Evolutionary conservation across 2,329 filamentous ascomycete genomes (phyloP).

Genomic region (Claviceps pusilla): DNA sequence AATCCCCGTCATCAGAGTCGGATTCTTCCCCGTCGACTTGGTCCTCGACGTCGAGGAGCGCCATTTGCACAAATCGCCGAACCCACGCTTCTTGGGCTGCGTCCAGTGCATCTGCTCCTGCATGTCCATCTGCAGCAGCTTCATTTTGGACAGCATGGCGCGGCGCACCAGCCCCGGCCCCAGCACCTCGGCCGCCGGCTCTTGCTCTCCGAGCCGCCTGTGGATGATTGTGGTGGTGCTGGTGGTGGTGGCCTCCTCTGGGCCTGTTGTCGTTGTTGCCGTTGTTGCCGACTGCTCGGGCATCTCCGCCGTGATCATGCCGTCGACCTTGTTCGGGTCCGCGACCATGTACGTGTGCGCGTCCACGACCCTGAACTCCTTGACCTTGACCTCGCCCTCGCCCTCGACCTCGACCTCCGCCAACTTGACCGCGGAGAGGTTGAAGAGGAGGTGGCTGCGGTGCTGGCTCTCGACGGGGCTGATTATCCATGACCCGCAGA

Average conservation of each 20-base stretch:
- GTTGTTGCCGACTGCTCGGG: neutral
- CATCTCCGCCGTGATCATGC: neutral
- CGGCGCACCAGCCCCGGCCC: neutral
- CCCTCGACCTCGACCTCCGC: neutral
- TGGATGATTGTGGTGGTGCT: neutral
- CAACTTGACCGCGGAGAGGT: neutral
- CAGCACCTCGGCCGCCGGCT: neutral
- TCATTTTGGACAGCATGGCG: slow-evolving; percentile 1
- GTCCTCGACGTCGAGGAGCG: slow-evolving; percentile 38
- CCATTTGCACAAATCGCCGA: slow-evolving; percentile 38
- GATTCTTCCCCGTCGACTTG: slow-evolving; percentile 27
- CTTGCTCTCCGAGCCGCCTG: neutral
- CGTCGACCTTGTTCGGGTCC: neutral
- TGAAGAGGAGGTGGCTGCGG: neutral
- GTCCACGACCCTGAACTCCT: neutral
- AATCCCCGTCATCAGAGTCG: slow-evolving; percentile 16
- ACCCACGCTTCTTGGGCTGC: slow-evolving; percentile 37
- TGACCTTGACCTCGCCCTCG: neutral
- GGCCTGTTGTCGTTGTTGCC: neutral
- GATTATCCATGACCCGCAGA: slow-evolving; percentile 33
- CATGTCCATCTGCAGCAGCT: slow-evolving; percentile 3
- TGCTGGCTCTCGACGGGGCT: slow-evolving; percentile 12
- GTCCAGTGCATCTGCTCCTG: slow-evolving; percentile 22
- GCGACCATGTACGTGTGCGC: neutral
- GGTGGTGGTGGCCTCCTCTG: neutral